A percentile compares a stretch with the other conserved stretches of the same genome.
Conservation (phyloP, 306 rosid species). For the Acacia crassicarpa region DNA sequence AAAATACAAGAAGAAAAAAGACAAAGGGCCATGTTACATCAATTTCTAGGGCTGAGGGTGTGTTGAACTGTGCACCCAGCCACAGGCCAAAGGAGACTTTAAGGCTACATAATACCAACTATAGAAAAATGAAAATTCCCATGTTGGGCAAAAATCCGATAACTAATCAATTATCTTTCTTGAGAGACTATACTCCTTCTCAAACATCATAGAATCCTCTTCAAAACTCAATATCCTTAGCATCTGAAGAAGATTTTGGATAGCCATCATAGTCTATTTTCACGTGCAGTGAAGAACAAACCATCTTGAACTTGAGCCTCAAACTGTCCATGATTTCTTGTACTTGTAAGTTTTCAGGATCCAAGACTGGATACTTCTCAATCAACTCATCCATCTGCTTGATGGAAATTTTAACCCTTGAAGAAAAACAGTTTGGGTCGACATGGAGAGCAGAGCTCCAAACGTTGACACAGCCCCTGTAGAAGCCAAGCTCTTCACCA, state of each 20-base stretch:
- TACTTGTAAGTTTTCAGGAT: slow-evolving; percentile 65
- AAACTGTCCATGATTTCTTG: slow-evolving; percentile 70
- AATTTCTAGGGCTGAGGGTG: not conserved
- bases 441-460: slow-evolving; percentile 59
- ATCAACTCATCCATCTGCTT: slow-evolving; percentile 71
- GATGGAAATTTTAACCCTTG: slow-evolving; percentile 50
- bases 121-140: not conserved
- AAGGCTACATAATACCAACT: not conserved
- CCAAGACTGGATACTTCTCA: slow-evolving; percentile 61
- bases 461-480: slow-evolving; percentile 59
- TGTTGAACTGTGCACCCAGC: not conserved
- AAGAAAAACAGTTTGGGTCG: slow-evolving; percentile 52
- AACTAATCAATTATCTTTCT: not conserved
- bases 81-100: not conserved
- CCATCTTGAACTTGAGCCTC: slow-evolving; percentile 69
- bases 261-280: slow-evolving; percentile 68
- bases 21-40: not conserved
- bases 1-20: not conserved
- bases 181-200: not conserved
- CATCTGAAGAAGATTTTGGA: slow-evolving; percentile 46
- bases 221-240: slow-evolving; percentile 52
- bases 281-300: slow-evolving; percentile 64
- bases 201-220: not conserved
- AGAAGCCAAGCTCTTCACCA: slow-evolving; percentile 83
- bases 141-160: not conserved